Percentiles rank a stretch among this genome's conserved stretches.
Conservation (phyloP, 2,329 filamentous ascomycete species). For the Venturia pyrina region DNA sequence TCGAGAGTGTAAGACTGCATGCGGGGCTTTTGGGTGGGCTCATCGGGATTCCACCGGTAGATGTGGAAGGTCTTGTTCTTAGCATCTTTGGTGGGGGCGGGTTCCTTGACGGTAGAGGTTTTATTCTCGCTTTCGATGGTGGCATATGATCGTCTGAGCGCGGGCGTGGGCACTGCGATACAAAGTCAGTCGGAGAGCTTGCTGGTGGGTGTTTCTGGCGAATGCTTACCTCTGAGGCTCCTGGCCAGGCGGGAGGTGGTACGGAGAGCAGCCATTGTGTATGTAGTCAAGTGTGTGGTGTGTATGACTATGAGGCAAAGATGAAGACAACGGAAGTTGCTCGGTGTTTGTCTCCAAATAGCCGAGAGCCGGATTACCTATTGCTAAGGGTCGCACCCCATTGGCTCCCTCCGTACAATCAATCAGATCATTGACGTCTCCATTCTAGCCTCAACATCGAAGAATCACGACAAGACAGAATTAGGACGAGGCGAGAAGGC, state of each 20-base stretch:
- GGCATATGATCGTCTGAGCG: slow-evolving; percentile 2
- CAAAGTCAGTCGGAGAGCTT: background rate
- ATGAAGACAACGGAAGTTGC: background rate
- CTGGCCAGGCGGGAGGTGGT: slow-evolving; percentile 13
- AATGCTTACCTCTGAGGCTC: slow-evolving; percentile 11
- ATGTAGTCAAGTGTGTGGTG: background rate
- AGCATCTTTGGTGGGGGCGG: slow-evolving; percentile 45
- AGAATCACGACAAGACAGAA: background rate
- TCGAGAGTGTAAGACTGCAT: slow-evolving; percentile 96
- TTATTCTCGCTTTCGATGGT: slow-evolving; percentile 34
- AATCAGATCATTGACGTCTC: background rate
- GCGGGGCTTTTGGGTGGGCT: slow-evolving; percentile 80
- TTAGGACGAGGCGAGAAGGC: background rate
- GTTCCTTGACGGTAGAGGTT: slow-evolving; percentile 52
- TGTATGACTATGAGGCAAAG: background rate
- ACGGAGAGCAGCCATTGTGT: slow-evolving; percentile 16
- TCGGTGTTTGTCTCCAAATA: background rate
- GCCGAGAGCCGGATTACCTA: background rate
- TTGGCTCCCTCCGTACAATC: too few relatives aligned
- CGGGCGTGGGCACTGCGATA: slow-evolving; percentile 4
- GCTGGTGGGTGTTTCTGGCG: background rate
- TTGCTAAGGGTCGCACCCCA: too few relatives aligned
- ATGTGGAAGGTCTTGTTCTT: slow-evolving; percentile 92
- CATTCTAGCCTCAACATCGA: background rate
- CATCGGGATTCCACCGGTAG: slow-evolving; percentile 97